Evolutionary conservation across 768 basidiomycete genomes (phyloP).

Genomic region (Lactifluus pinguis): DNA sequence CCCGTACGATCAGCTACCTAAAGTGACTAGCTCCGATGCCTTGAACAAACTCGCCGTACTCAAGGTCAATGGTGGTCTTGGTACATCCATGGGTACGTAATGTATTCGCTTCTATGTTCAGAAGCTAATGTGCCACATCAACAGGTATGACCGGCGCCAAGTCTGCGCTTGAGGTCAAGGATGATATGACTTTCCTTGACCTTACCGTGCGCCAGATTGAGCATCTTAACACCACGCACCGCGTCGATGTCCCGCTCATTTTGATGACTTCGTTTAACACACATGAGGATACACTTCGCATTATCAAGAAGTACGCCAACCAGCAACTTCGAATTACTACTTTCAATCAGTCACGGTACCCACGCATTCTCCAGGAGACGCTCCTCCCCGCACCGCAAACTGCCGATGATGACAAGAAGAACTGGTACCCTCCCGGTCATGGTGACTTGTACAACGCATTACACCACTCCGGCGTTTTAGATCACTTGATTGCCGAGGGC

Average conservation of each 20-base stretch:
- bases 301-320: conserved; percentile 95
- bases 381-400: conserved; percentile 76
- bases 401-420: conserved; percentile 74
- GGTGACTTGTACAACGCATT: conserved; percentile 94
- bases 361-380: conserved; percentile 84
- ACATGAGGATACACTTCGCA: conserved; percentile 89
- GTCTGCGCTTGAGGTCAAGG: conserved; percentile 90
- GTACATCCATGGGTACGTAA: conserved; percentile 76
- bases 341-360: conserved; percentile 93
- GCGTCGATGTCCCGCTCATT: conserved; percentile 91
- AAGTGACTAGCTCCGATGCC: conserved; percentile 47
- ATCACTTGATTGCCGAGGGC: conserved; percentile 81
- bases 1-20: conserved; percentile 65
- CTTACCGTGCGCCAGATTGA: conserved; percentile 91
- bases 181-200: conserved; percentile 97
- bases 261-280: conserved; percentile 99
- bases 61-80: conserved; percentile 91
- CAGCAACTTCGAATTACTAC: conserved; percentile 89
- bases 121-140: background rate
- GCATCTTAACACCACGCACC: conserved; percentile 79
- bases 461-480: conserved; percentile 81
- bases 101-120: background rate
- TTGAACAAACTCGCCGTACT: conserved; percentile 92
- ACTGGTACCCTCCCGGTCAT: conserved; percentile 97
- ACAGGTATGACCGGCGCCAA: conserved; percentile 80